phyloP scores from a whole-genome alignment of 768 basidiomycete genomes.

The Russula vinacea region DNA sequence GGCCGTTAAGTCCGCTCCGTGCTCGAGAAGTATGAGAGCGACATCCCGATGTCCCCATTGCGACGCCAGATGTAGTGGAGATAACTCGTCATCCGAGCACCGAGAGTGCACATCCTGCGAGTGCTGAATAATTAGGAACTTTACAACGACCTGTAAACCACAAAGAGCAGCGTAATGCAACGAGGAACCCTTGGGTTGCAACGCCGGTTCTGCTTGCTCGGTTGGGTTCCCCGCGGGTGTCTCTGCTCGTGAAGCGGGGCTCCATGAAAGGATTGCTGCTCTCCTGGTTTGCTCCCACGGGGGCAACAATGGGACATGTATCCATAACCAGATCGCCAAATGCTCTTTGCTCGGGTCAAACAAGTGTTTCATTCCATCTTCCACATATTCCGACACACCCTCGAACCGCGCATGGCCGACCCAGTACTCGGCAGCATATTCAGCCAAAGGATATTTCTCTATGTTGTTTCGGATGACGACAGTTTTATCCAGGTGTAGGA shows the following conservation, averaged over 20 bases:
- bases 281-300: background rate
- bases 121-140: background rate
- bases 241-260: too few relatives aligned
- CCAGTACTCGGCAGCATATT: conserved; percentile 15
- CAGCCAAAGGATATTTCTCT: background rate
- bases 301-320: background rate
- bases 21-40: background rate
- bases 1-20: background rate
- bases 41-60: background rate
- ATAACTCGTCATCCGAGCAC: background rate
- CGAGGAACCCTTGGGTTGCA: background rate
- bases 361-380: conserved; percentile 2
- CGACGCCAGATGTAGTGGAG: conserved; percentile 2
- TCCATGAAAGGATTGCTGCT: too few relatives aligned
- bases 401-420: background rate
- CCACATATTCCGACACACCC: background rate
- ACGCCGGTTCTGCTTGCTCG: background rate
- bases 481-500: background rate
- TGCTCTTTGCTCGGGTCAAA: background rate
- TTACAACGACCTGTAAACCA: background rate
- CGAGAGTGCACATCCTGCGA: background rate
- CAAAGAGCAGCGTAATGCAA: background rate
- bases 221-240: too few relatives aligned
- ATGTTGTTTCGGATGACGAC: background rate
- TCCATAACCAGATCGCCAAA: background rate